Conservation (phyloP, 2,329 filamentous ascomycete genomes). For the Endocalyx cinctus region DNA sequence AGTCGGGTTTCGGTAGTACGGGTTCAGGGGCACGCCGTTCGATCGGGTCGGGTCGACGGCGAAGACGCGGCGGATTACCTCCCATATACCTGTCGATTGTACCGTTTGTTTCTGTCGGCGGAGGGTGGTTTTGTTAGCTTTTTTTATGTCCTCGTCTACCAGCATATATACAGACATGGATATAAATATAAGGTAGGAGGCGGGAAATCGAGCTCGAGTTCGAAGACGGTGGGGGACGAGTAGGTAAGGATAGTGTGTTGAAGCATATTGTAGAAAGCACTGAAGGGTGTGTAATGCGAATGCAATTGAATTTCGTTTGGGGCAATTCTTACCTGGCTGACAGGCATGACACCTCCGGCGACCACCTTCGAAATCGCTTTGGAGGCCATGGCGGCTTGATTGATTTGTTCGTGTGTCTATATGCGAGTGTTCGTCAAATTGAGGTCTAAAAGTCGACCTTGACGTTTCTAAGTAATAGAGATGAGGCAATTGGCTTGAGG, state of each 20-base stretch:
- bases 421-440: no score
- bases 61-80: slow-evolving; percentile 70
- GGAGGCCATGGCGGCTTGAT: slow-evolving; percentile 56
- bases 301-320: not conserved
- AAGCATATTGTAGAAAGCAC: not conserved
- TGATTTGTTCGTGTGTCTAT: no score
- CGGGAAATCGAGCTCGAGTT: no score
- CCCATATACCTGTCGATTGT: slow-evolving; percentile 86
- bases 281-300: slow-evolving; percentile 10
- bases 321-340: slow-evolving; percentile 50
- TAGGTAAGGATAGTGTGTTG: slow-evolving; percentile 1
- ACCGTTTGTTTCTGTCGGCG: slow-evolving; percentile 83
- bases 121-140: slow-evolving; percentile 1
- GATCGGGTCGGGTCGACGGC: slow-evolving; percentile 85
- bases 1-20: slow-evolving; percentile 82
- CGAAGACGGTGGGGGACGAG: slow-evolving; percentile 5
- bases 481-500: no score
- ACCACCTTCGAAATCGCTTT: slow-evolving; percentile 56
- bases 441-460: no score
- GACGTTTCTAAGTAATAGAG: no score
- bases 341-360: slow-evolving; percentile 48
- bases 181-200: no score
- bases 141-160: no score
- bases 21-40: slow-evolving; percentile 87
- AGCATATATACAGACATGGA: no score